Conservation (phyloP, 2,329 filamentous ascomycete genomes). For the Trichoderma sp. region DNA sequence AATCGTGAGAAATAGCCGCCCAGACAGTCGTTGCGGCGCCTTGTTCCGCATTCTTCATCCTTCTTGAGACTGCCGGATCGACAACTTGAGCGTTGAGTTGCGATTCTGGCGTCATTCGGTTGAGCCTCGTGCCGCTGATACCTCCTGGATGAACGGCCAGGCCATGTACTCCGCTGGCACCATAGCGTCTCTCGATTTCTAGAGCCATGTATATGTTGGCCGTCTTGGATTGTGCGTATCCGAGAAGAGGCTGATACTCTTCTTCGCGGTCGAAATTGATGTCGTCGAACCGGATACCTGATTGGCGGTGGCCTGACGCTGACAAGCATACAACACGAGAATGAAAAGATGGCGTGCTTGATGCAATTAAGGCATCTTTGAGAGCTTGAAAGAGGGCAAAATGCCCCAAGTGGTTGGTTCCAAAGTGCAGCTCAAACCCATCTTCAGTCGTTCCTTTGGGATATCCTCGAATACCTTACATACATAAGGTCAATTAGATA, state of each 20-base stretch:
- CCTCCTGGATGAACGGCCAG: conserved; percentile 4
- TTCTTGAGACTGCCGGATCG: neutral
- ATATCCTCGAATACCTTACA: conserved; percentile 40
- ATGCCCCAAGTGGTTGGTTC: conserved; percentile 52
- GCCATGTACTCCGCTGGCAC: conserved; percentile 40
- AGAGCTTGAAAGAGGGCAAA: conserved; percentile 46
- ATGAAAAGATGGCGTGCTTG: conserved; percentile 35
- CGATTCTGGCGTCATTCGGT: neutral
- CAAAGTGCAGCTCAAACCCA: conserved; percentile 53
- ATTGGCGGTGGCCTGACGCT: conserved; percentile 43
- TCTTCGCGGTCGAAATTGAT: conserved; percentile 26
- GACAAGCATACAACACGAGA: conserved; percentile 50
- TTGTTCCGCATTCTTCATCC: conserved; percentile 7
- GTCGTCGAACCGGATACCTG: conserved; percentile 19
- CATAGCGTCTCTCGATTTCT: conserved; percentile 51
- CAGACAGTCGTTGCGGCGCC: conserved; percentile 1
- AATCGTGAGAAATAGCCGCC: neutral
- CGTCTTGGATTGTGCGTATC: conserved; percentile 52
- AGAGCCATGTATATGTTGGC: conserved; percentile 55
- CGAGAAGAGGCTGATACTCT: conserved; percentile 32
- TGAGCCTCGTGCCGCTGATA: conserved; percentile 7
- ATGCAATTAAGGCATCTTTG: conserved; percentile 33
- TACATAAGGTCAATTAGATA: neutral
- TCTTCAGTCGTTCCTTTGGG: conserved; percentile 41
- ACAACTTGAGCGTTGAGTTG: neutral